A percentile compares a stretch with the other conserved stretches of the same genome.
Evolutionary conservation across 179 eudicot species (phyloP).

Genomic region (Heliamphora pulchella): DNA sequence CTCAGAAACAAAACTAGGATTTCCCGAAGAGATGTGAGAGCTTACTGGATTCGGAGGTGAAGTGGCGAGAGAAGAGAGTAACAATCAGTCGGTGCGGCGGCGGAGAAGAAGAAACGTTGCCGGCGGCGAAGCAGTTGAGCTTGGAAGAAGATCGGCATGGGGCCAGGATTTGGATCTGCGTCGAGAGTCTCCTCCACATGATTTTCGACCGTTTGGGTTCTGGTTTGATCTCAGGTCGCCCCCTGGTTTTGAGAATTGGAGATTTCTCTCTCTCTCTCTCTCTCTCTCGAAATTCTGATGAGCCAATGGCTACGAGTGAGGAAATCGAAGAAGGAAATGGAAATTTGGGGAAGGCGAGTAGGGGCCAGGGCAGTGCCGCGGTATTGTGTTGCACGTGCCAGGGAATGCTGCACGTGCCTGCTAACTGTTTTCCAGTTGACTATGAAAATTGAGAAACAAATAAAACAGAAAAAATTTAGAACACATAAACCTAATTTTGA

Average conservation of each 20-base stretch:
- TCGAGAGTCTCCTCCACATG: constrained; percentile 63
- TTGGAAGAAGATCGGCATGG: constrained; percentile 29
- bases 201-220: constrained; percentile 16
- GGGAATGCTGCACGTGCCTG: neutral
- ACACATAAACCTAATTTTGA: too few relatives aligned
- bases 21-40: neutral
- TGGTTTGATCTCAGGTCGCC: constrained; percentile 33
- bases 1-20: neutral
- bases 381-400: neutral
- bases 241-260: constrained; percentile 4
- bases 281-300: neutral
- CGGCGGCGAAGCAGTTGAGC: constrained; percentile 24
- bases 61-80: constrained; percentile 34
- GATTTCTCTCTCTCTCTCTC: neutral
- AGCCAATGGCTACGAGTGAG: neutral
- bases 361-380: neutral
- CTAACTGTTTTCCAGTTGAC: neutral
- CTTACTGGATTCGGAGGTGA: constrained; percentile 44
- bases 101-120: constrained; percentile 16
- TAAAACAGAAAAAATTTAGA: neutral
- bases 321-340: neutral
- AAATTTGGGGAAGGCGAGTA: neutral
- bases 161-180: constrained; percentile 41
- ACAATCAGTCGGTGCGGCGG: constrained; percentile 18
- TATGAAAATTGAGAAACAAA: neutral